Percentiles rank a stretch among this genome's conserved stretches.
These are phyloP conservation scores for Tricladium varicosporioides DNA, from an alignment of 2,329 filamentous ascomycete genomes.

Conservation along the genomic window DNA sequence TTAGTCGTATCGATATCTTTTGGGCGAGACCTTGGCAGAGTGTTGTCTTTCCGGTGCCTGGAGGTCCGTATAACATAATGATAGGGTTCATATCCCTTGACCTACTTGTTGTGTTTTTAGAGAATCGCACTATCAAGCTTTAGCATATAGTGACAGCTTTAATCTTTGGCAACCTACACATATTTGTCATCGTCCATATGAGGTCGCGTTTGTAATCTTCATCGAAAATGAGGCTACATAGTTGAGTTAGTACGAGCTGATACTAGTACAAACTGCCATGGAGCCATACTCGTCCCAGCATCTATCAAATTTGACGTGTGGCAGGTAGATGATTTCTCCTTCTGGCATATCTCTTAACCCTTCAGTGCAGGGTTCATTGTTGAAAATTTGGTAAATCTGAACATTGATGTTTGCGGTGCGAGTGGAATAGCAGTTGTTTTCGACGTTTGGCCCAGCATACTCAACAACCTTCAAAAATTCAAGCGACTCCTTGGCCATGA, in stretches of 20 bases:
- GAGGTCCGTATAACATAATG: constrained; percentile 89
- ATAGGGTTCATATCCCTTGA: constrained; percentile 88
- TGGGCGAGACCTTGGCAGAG: constrained; percentile 90
- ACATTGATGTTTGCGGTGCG: constrained; percentile 18
- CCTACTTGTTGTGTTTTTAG: constrained; percentile 53
- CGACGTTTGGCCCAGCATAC: constrained; percentile 18
- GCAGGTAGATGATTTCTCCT: constrained; percentile 27
- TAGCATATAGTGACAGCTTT: too few relatives aligned
- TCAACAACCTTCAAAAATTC: constrained; percentile 29
- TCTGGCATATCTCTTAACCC: constrained; percentile 17
- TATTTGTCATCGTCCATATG: constrained; percentile 31
- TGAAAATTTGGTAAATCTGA: constrained; percentile 20
- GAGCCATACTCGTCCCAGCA: constrained; percentile 28
- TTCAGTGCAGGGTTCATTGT: constrained; percentile 1
- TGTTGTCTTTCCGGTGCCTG: constrained; percentile 90
- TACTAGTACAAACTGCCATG: background rate
- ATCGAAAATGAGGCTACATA: constrained; percentile 31
- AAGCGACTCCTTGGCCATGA: constrained; percentile 9
- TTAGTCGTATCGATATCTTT: constrained; percentile 46
- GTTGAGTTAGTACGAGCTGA: constrained; percentile 1
- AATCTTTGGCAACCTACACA: constrained; percentile 16
- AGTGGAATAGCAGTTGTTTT: constrained; percentile 15
- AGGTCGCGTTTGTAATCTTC: constrained; percentile 29
- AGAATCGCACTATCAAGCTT: constrained; percentile 22
- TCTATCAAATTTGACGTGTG: constrained; percentile 25